A percentile compares a stretch with the other conserved stretches of the same genome.
These are phyloP conservation scores for Scheffersomyces amazonensis DNA, from an alignment of 805 yeast species.

Conservation along the genomic window DNA sequence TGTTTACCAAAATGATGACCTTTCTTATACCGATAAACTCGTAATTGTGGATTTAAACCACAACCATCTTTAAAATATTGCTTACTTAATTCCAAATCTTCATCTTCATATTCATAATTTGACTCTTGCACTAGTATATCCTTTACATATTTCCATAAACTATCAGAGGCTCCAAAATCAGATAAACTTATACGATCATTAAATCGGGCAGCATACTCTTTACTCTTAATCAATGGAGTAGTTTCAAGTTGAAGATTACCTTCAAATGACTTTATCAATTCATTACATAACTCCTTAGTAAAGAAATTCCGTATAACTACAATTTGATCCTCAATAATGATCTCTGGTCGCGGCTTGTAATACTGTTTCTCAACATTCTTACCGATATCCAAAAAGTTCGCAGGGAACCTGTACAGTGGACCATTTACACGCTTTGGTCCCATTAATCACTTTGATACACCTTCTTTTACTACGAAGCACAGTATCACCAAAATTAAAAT, in stretches of 20 bases:
- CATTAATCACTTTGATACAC: no score
- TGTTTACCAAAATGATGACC: slow-evolving; percentile 63
- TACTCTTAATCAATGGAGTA: slow-evolving; percentile 47
- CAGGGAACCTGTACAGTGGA: slow-evolving; percentile 13
- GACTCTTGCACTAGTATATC: slow-evolving; percentile 25
- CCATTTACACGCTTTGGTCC: no score
- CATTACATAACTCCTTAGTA: slow-evolving; percentile 33
- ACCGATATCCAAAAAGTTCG: slow-evolving; percentile 9
- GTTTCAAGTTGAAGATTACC: slow-evolving; percentile 33
- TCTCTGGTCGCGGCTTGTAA: slow-evolving; percentile 20
- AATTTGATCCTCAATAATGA: slow-evolving; percentile 34
- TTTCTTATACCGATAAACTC: slow-evolving; percentile 51
- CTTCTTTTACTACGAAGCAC: no score
- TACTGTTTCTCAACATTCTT: slow-evolving; percentile 12
- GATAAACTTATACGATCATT: slow-evolving; percentile 48
- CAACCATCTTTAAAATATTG: slow-evolving; percentile 34
- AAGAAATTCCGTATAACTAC: slow-evolving; percentile 39
- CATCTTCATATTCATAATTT: slow-evolving; percentile 23
- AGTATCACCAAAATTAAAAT: no score
- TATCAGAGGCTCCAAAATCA: slow-evolving; percentile 35
- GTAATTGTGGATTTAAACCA: slow-evolving; percentile 54
- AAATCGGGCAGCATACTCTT: slow-evolving; percentile 53
- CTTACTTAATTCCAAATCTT: slow-evolving; percentile 18
- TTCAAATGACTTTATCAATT: slow-evolving; percentile 32
- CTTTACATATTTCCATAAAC: slow-evolving; percentile 43